Evolutionary conservation across 2,329 filamentous ascomycete genomes (phyloP), one percentile per base, ranked within the genome.

Genomic region (Penicillium olsonii): DNA sequence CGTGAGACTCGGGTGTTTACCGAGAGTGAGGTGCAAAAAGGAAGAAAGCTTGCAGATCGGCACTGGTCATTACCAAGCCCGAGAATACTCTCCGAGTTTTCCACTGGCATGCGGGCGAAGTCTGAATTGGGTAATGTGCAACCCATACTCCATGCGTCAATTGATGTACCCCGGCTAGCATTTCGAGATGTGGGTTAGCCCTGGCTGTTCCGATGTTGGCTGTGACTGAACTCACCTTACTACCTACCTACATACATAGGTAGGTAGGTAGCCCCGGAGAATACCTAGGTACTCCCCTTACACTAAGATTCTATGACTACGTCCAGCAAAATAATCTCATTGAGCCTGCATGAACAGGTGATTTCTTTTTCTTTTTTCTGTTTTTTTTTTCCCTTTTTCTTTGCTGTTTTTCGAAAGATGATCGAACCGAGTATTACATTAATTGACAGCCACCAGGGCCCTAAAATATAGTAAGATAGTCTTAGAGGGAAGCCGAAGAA

Each of bases 391-490:
- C 10, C 4, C 18, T 35, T 17, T 15, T 10, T 35, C 14, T 18
- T 35, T 35, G 9, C 15, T 35, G 10, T 18, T 35, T n/a, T 35
- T 35, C n/a, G 3, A 5, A 24, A n/a, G 17, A 11, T 15, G 42
- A 47, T 42, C 20, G 33, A 48, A 33, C 18, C 31, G 35, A 43
- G 40, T 20, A 57, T 54, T 60, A 60, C 37, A 60, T 58, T 56
- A 58, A 43, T 48, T 42, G 48, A 19, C 29, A 20, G 34, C 37
- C 37, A 43, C 40, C 27, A 47, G 31, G 47, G 41, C 50, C 19
- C 29, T 31, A 31, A n/a, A 14, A 31, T 31, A 31, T 31, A 31
- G n/a, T 31, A 31, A n/a, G 29, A n/a, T 31, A 31, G 38, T 29
- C 12, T 35, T 45, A 49, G 17, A 29, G 3, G 33, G 20, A 45